phyloP scores from a whole-genome alignment of 1,139 yeast species.

The Saccharomyces hybrid region DNA sequence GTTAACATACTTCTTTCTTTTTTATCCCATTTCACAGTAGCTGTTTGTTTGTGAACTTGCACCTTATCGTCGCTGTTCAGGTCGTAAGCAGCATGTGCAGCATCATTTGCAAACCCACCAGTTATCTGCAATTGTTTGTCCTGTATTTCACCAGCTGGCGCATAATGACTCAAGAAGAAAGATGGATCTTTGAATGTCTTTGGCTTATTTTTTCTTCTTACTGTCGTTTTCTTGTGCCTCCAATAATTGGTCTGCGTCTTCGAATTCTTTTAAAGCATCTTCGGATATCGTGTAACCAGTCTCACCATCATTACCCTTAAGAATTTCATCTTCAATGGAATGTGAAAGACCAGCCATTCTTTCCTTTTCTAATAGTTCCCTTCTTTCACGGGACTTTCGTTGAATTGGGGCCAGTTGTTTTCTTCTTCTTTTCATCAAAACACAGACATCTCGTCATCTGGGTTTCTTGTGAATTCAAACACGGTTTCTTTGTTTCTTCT shows the following conservation, averaged over 20 bases:
- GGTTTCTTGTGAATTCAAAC: conserved; percentile 68
- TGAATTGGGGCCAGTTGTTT: conserved; percentile 84
- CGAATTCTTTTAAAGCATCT: conserved; percentile 48
- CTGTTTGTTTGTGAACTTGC: conserved; percentile 54
- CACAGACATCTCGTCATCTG: conserved; percentile 66
- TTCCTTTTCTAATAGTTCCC: conserved; percentile 64
- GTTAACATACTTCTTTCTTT: conserved; percentile 87
- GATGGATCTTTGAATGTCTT: conserved; percentile 68
- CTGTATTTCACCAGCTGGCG: conserved; percentile 71
- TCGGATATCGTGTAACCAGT: conserved; percentile 51
- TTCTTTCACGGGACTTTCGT: conserved; percentile 63
- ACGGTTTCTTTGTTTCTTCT: conserved; percentile 80
- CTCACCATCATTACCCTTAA: conserved; percentile 47
- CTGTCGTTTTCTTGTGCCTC: conserved; percentile 32
- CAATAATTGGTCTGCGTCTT: conserved; percentile 52
- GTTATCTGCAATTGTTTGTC: conserved; percentile 66
- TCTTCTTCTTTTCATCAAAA: conserved; percentile 80
- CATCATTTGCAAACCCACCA: conserved; percentile 74
- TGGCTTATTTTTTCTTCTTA: conserved; percentile 25
- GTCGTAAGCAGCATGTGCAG: conserved; percentile 78
- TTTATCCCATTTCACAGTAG: conserved; percentile 86
- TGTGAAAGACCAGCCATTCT: conserved; percentile 70
- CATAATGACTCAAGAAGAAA: conserved; percentile 82
- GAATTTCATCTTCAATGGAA: conserved; percentile 62
- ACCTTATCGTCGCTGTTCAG: conserved; percentile 70